Base-by-base conservation (phyloP, 2,329 filamentous ascomycete species). In the Nigrospora osmanthi region DNA sequence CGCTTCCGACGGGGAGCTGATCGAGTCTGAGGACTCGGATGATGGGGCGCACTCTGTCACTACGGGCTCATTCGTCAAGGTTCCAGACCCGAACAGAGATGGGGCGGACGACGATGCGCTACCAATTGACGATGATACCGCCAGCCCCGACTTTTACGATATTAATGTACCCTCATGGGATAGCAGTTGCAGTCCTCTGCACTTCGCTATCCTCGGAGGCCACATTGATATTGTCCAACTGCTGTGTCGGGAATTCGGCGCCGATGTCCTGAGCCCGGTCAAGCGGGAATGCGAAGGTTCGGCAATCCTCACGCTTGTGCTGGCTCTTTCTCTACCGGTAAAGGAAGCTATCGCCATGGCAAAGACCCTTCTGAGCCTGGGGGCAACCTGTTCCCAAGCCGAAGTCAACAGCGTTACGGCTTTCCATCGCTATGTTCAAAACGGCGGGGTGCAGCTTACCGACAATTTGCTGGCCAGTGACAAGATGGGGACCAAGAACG, bases 111-210 rank as follows among this genome's bases (percentile, higher is more conserved):
- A 73, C 30, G 67, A 74, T 2, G 64, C 61, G 11, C 54, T 73
- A 1, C 68, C 72, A 23, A 51, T 57, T 1, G 76, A 82, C 6
- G 77, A 80, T 7, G 69, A 76, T 17, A 72, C 80, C 2, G 73
- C 83, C 11, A 84, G 86, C 16, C 87, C 87, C 1, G 87, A 95
- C 61, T 76, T 90, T 43, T 91, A 86, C 60, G 81, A 93, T 52
- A 74, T 90, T 48, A 83, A 94, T 52, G 76, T 85, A 1, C 59
- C 86, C n/a, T 80, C 87, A 1, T 95, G 89, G 89, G 88, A 94
- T 54, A 76, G 73, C 6, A 80, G 82, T 5, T 78, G 81, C 46
- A 85, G 84, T 12, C 80, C 89, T 2, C 71, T 94, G 6, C 89
- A 95, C 60, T 73, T 89, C 28, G 89, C 89, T 9, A 89, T 94